Evolutionary conservation across 2,329 filamentous ascomycete species (phyloP).

Genomic region (Penicillium sp.): DNA sequence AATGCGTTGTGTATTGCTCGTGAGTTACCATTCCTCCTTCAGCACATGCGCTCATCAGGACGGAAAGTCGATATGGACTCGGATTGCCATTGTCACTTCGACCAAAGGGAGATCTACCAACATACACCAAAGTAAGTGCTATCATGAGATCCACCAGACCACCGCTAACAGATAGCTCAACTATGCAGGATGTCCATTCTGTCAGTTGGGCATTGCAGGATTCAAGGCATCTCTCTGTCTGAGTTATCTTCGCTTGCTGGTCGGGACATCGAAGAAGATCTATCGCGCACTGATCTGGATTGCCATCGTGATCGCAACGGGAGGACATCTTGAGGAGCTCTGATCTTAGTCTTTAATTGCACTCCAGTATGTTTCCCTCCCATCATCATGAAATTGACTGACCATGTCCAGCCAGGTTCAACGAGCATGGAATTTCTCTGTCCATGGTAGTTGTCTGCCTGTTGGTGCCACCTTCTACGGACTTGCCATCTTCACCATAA

Average conservation of each 20-base stretch:
- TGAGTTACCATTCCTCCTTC: slow-evolving; percentile 28
- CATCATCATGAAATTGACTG: neutral
- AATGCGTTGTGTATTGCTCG: slow-evolving; percentile 53
- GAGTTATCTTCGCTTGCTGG: slow-evolving; percentile 54
- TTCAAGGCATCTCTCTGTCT: slow-evolving; percentile 58
- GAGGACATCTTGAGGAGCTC: slow-evolving; percentile 51
- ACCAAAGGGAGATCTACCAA: slow-evolving; percentile 45
- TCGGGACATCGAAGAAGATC: slow-evolving; percentile 47
- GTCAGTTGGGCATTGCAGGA: slow-evolving; percentile 57
- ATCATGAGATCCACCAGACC: too few species aligned
- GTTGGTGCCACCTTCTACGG: slow-evolving; percentile 53
- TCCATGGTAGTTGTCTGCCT: slow-evolving; percentile 47
- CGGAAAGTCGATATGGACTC: slow-evolving; percentile 56
- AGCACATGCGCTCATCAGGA: neutral
- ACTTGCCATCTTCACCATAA: slow-evolving; percentile 54
- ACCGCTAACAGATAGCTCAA: slow-evolving; percentile 41
- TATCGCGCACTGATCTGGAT: slow-evolving; percentile 50
- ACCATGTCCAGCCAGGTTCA: neutral
- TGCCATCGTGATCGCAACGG: slow-evolving; percentile 46
- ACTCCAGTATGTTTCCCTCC: slow-evolving; percentile 39
- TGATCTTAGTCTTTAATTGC: slow-evolving; percentile 55
- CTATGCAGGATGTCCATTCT: slow-evolving; percentile 56
- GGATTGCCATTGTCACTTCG: slow-evolving; percentile 49
- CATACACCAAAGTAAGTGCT: slow-evolving; percentile 42
- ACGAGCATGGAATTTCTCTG: slow-evolving; percentile 46